Evolutionary conservation across 441 rosid genomes (phyloP).

Genomic region (Aleurites moluccanus): DNA sequence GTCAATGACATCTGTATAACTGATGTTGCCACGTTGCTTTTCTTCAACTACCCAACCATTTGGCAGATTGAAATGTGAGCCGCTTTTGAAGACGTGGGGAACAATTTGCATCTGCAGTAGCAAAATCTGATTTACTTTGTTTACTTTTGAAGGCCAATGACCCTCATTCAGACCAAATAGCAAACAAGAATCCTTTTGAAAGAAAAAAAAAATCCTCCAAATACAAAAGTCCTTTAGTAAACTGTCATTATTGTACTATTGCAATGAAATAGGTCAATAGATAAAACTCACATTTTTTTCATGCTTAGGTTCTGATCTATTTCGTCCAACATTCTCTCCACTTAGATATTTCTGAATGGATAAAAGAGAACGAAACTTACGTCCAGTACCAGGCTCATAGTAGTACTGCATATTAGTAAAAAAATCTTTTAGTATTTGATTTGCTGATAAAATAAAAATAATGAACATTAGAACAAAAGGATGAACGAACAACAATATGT

Average conservation of each 20-base stretch:
- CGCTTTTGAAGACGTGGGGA: constrained; percentile 24
- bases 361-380: constrained; percentile 45
- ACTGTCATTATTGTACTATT: neutral
- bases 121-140: neutral
- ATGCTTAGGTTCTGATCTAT: constrained; percentile 14
- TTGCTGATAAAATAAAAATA: neutral
- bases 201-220: neutral
- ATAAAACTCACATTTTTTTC: constrained; percentile 26
- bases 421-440: neutral
- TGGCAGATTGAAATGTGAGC: constrained; percentile 41
- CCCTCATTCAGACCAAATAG: neutral
- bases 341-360: constrained; percentile 37
- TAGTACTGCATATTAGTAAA: constrained; percentile 37
- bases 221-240: neutral
- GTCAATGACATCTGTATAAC: constrained; percentile 36
- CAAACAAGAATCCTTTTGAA: neutral
- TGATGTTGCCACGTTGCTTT: constrained; percentile 32
- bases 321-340: constrained; percentile 21
- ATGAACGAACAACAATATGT: neutral
- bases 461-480: neutral
- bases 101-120: constrained; percentile 11
- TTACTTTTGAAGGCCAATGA: neutral
- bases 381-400: constrained; percentile 47
- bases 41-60: constrained; percentile 49
- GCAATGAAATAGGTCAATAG: neutral